Evolutionary conservation across 2,329 filamentous ascomycete species (phyloP).

Genomic region (Passalora sequoiae): DNA sequence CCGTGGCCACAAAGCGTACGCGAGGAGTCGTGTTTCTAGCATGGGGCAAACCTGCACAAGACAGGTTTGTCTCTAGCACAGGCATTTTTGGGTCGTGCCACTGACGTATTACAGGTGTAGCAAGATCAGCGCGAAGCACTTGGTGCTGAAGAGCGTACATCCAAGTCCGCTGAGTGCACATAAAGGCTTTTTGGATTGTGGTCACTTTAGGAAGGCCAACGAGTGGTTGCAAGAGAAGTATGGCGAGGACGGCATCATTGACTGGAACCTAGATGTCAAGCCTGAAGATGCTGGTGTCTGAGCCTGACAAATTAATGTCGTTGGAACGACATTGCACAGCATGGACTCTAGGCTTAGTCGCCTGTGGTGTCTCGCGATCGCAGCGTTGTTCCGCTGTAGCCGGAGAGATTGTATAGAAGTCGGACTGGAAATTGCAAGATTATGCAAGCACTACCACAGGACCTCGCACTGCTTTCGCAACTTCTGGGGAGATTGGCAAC

Average conservation of each 20-base stretch:
- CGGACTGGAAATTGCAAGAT: no score
- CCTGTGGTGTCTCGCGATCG: no score
- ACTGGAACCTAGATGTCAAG: constrained; percentile 63
- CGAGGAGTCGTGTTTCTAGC: constrained; percentile 89
- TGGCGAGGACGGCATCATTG: constrained; percentile 71
- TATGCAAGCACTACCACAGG: no score
- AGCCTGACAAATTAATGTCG: constrained; percentile 2
- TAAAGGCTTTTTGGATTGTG: constrained; percentile 65
- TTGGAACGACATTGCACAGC: not conserved
- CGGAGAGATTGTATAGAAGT: no score
- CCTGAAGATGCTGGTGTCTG: constrained; percentile 40
- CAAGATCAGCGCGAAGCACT: constrained; percentile 69
- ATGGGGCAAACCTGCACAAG: constrained; percentile 82
- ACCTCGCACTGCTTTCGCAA: no score
- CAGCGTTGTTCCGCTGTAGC: no score
- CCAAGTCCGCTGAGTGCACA: constrained; percentile 86
- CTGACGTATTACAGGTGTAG: constrained; percentile 52
- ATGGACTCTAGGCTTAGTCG: no score
- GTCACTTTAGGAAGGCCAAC: constrained; percentile 76
- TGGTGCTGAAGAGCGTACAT: constrained; percentile 81
- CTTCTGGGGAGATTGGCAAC: no score
- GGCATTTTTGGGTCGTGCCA: no score
- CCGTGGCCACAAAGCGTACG: constrained; percentile 69
- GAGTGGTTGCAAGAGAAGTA: constrained; percentile 77
- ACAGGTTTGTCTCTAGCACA: constrained; percentile 49